These are phyloP conservation scores for Nitzschia putrida DNA, from an alignment of 108 stramenopile genomes.

Conservation along the genomic window DNA sequence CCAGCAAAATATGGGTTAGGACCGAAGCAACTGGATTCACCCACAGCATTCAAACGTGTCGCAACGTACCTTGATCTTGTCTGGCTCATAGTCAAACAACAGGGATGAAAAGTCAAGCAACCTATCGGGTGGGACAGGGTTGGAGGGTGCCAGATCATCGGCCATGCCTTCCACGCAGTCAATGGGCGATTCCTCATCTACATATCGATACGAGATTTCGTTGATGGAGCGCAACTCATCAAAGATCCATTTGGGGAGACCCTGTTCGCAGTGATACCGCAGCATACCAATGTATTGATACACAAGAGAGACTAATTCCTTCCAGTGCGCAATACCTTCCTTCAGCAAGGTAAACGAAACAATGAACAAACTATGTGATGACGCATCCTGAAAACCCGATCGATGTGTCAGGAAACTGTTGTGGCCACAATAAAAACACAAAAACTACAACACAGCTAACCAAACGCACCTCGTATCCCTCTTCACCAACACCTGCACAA, in stretches of 20 bases:
- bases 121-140: slow-evolving; percentile 60
- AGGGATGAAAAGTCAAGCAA: slow-evolving; percentile 74
- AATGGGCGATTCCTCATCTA: slow-evolving; percentile 71
- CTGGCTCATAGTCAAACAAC: slow-evolving; percentile 69
- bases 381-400: slow-evolving; percentile 40
- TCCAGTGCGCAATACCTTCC: slow-evolving; percentile 70
- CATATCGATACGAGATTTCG: slow-evolving; percentile 68
- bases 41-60: neutral
- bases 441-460: neutral
- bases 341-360: slow-evolving; percentile 65
- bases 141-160: slow-evolving; percentile 75
- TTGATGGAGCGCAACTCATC: slow-evolving; percentile 74
- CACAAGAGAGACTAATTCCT: slow-evolving; percentile 57
- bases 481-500: slow-evolving; percentile 75
- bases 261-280: slow-evolving; percentile 50
- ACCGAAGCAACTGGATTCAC: neutral
- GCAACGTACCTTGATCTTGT: slow-evolving; percentile 24
- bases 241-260: slow-evolving; percentile 75
- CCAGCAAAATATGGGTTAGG: neutral
- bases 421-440: too few relatives aligned
- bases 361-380: slow-evolving; percentile 75
- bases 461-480: slow-evolving; percentile 49
- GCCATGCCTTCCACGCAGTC: slow-evolving; percentile 75
- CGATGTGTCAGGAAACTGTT: neutral
- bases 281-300: slow-evolving; percentile 83